Conservation (phyloP, 176 grass and related monocot species). For the Hsuehochloa calcarea region DNA sequence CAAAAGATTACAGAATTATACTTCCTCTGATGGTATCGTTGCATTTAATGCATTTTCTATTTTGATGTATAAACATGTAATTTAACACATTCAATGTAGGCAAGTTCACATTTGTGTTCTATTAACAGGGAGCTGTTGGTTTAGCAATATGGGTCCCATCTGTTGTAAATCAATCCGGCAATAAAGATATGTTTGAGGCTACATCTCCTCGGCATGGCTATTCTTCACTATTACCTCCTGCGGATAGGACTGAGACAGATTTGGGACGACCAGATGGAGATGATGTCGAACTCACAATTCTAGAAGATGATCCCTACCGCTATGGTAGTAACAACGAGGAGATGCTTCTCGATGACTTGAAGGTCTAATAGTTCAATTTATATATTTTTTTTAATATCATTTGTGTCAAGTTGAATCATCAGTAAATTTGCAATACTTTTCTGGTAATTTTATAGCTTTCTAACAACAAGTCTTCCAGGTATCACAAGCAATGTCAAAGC, state of each 20-base stretch:
- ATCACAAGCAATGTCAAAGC: constrained; percentile 88
- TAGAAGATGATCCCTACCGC: constrained; percentile 51
- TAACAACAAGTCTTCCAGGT: constrained; percentile 59
- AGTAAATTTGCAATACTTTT: constrained; percentile 1
- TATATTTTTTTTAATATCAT: background rate
- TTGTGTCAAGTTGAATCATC: background rate
- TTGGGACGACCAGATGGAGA: constrained; percentile 48
- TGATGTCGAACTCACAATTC: constrained; percentile 65
- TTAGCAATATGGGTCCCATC: constrained; percentile 99
- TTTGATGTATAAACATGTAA: constrained; percentile 19
- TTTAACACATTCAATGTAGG: constrained; percentile 1
- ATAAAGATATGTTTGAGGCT: constrained; percentile 47
- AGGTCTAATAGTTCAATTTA: constrained; percentile 47
- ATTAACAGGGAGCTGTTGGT: constrained; percentile 91
- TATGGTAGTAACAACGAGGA: constrained; percentile 72
- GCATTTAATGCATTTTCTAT: constrained; percentile 15
- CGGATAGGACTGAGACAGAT: constrained; percentile 56
- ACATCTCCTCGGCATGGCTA: constrained; percentile 71
- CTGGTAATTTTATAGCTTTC: constrained; percentile 5
- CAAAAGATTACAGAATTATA: constrained; percentile 97
- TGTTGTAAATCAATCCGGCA: constrained; percentile 58
- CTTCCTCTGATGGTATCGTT: constrained; percentile 88
- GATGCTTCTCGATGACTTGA: constrained; percentile 88
- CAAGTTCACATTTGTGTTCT: constrained; percentile 8
- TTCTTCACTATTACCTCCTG: constrained; percentile 59